A percentile compares a stretch with the other conserved stretches of the same genome.
Conservation (phyloP, 805 yeast genomes). For the Ogataea trehaloabstinens region DNA sequence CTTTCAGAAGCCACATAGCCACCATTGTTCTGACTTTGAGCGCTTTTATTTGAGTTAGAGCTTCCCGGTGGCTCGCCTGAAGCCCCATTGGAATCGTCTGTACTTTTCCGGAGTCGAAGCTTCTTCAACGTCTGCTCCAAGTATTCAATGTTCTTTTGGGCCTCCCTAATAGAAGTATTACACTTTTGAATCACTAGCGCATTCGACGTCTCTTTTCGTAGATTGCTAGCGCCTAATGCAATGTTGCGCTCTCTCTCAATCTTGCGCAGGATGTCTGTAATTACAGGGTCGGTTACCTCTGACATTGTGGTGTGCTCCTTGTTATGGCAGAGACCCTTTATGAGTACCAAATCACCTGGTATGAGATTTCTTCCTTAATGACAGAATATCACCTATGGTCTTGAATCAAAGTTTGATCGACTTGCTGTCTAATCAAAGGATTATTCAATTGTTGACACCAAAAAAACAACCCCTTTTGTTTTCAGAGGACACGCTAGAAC, state of each 20-base stretch:
- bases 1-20: constrained; percentile 7
- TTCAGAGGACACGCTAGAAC: constrained; percentile 1
- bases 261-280: constrained; percentile 73
- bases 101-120: constrained; percentile 39
- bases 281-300: constrained; percentile 34
- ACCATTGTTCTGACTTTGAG: not conserved
- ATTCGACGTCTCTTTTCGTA: constrained; percentile 77
- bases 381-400: too few relatives aligned
- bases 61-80: constrained; percentile 1
- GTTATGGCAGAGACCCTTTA: too few relatives aligned
- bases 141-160: constrained; percentile 87
- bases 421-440: too few relatives aligned
- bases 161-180: constrained; percentile 85
- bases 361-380: too few relatives aligned
- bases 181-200: constrained; percentile 85
- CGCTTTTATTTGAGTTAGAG: constrained; percentile 3
- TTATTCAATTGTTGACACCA: too few relatives aligned
- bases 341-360: too few relatives aligned
- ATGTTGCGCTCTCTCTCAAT: constrained; percentile 86
- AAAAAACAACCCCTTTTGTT: not conserved
- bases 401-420: too few relatives aligned
- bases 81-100: constrained; percentile 3
- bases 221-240: constrained; percentile 79
- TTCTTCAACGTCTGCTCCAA: constrained; percentile 73
- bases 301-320: constrained; percentile 15